Evolutionary conservation across 2,329 filamentous ascomycete genomes (phyloP).

Genomic region (Fusarium globosum): DNA sequence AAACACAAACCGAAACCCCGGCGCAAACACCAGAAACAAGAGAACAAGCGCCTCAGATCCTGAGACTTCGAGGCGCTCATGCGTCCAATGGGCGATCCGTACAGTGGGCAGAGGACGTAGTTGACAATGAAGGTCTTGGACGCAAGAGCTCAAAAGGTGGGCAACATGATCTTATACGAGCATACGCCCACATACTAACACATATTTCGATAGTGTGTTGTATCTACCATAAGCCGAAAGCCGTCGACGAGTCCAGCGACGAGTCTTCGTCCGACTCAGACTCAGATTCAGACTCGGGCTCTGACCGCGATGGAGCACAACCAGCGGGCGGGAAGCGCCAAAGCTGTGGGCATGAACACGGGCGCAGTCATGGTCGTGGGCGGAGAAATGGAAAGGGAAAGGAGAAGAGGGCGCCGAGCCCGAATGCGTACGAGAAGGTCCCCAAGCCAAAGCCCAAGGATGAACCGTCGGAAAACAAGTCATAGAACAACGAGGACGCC

Average conservation of each 20-base stretch:
- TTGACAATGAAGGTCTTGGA: constrained; percentile 95
- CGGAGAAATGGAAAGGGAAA: constrained; percentile 48
- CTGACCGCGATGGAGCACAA: constrained; percentile 44
- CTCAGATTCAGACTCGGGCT: constrained; percentile 61
- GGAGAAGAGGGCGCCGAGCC: constrained; percentile 68
- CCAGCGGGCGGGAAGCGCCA: constrained; percentile 52
- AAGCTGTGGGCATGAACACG: constrained; percentile 55
- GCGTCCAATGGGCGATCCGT: constrained; percentile 69
- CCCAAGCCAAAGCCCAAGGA: constrained; percentile 58
- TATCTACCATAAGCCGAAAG: constrained; percentile 91
- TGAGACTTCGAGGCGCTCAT: constrained; percentile 65
- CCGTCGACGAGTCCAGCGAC: constrained; percentile 83
- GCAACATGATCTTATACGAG: constrained; percentile 22
- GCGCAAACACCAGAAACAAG: constrained; percentile 44
- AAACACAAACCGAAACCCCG: constrained; percentile 49
- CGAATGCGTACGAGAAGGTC: constrained; percentile 85
- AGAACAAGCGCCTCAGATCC: constrained; percentile 52
- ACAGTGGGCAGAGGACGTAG: constrained; percentile 90
- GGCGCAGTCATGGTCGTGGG: constrained; percentile 45
- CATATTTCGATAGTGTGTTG: constrained; percentile 80
- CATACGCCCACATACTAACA: not conserved
- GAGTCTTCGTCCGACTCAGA: constrained; percentile 70
- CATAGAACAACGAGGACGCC: constrained; percentile 24
- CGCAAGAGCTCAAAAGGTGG: constrained; percentile 94
- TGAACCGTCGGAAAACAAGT: constrained; percentile 34